phyloP scores from a whole-genome alignment of 1,139 yeast genomes.

The Suhomyces bokatorum region DNA sequence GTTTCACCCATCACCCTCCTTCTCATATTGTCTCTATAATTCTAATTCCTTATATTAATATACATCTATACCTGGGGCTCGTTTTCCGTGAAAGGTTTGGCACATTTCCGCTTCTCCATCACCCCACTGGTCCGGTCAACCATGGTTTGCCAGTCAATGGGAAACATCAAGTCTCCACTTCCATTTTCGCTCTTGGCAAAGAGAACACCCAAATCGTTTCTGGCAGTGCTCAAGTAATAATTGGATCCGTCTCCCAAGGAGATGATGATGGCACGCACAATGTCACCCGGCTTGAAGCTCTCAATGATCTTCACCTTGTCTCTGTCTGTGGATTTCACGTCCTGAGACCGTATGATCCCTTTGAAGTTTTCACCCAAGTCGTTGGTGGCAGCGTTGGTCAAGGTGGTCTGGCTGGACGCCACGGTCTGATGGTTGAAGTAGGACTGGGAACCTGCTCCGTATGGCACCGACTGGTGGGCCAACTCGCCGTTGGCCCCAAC shows the following conservation, averaged over 20 bases:
- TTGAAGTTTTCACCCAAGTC: conserved; percentile 91
- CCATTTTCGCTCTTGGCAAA: conserved; percentile 75
- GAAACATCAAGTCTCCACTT: conserved; percentile 80
- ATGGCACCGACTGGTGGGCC: conserved; percentile 36
- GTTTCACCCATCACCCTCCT: too few species aligned
- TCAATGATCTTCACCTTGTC: conserved; percentile 81
- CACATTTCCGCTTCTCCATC: conserved; percentile 83
- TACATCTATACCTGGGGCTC: conserved; percentile 1
- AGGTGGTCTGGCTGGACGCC: conserved; percentile 43
- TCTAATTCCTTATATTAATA: neutral
- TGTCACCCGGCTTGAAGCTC: conserved; percentile 88
- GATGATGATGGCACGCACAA: conserved; percentile 76
- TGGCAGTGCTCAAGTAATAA: conserved; percentile 85
- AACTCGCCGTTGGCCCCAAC: conserved; percentile 60
- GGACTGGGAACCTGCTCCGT: conserved; percentile 58
- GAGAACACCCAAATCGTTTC: conserved; percentile 90
- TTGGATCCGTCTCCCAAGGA: conserved; percentile 93
- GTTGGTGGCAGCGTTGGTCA: conserved; percentile 43
- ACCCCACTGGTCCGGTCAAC: conserved; percentile 72
- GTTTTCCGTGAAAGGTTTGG: conserved; percentile 65
- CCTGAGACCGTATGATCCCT: conserved; percentile 85
- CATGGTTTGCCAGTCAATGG: conserved; percentile 97
- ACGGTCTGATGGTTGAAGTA: conserved; percentile 43
- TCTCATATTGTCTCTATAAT: neutral
- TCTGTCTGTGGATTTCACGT: conserved; percentile 86